These are phyloP conservation scores for Meyerozyma athensensis DNA, from an alignment of 1,139 yeast species.

Conservation along the genomic window DNA sequence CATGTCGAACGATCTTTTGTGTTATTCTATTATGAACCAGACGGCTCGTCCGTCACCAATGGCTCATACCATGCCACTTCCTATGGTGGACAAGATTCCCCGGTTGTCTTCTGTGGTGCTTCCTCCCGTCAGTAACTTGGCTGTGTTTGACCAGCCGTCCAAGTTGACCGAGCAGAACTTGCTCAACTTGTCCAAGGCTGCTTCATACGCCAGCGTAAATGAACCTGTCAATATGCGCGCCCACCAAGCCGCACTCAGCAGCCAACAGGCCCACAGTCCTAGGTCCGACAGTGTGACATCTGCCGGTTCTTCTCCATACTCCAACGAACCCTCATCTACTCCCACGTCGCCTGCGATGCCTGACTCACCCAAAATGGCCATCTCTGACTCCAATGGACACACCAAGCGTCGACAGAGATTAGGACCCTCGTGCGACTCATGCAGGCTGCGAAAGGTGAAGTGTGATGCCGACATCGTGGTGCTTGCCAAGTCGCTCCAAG, in stretches of 20 bases:
- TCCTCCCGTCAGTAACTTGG: slow-evolving; percentile 4
- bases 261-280: neutral
- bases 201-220: neutral
- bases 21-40: slow-evolving; percentile 4
- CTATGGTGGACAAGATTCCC: neutral
- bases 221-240: neutral
- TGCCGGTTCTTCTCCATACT: neutral
- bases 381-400: neutral
- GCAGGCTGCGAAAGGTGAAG: slow-evolving; percentile 68
- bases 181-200: slow-evolving; percentile 1
- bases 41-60: neutral
- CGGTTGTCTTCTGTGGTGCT: slow-evolving; percentile 1
- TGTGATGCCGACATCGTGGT: slow-evolving; percentile 59
- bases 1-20: slow-evolving; percentile 4
- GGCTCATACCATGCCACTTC: slow-evolving; percentile 1
- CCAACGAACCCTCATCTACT: neutral
- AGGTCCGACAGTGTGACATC: neutral
- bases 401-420: slow-evolving; percentile 54
- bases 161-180: slow-evolving; percentile 3
- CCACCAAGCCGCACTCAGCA: neutral
- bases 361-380: neutral
- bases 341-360: slow-evolving; percentile 1
- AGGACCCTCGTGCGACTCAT: slow-evolving; percentile 74
- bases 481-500: slow-evolving; percentile 1
- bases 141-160: slow-evolving; percentile 1